Evolutionary conservation across 352 stramenopile genomes (phyloP).

Genomic region (Phytopythium litorale): DNA sequence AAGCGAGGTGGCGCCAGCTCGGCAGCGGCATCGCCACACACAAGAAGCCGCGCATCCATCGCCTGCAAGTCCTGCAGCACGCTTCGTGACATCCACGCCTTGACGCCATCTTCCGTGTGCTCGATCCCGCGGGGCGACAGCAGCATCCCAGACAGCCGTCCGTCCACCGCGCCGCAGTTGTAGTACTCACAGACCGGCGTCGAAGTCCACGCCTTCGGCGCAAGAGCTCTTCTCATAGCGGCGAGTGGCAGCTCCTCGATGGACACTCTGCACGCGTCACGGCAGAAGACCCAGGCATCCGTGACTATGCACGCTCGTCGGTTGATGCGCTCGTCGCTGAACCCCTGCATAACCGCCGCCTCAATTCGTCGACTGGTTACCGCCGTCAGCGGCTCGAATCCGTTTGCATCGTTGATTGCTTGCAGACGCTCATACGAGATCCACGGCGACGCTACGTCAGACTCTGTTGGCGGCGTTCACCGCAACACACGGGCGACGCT

Average conservation of each 20-base stretch:
- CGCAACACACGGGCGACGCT: too few relatives aligned
- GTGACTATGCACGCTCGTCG: constrained; percentile 6
- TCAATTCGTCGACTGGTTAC: background rate
- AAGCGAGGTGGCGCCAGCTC: background rate
- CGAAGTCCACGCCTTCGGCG: background rate
- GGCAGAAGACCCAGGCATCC: constrained; percentile 7
- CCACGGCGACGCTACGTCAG: too few relatives aligned
- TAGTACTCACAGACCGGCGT: background rate
- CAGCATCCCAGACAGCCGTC: background rate
- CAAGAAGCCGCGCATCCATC: too few relatives aligned
- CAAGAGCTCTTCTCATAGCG: too few relatives aligned
- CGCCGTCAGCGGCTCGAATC: background rate
- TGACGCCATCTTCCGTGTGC: background rate
- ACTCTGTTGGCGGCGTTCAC: too few relatives aligned
- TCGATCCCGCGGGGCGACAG: background rate
- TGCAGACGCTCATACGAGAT: background rate
- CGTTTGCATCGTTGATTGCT: background rate
- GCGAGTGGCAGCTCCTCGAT: background rate
- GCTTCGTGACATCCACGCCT: background rate
- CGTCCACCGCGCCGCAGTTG: background rate
- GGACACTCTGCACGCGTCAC: background rate
- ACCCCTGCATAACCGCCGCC: background rate
- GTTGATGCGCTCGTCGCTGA: constrained; percentile 5
- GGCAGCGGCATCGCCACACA: too few relatives aligned
- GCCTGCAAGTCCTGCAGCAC: background rate